Evolutionary conservation across 768 basidiomycete species (phyloP), one percentile per base, ranked within the genome.

Genomic region (Wakefieldia striispora): DNA sequence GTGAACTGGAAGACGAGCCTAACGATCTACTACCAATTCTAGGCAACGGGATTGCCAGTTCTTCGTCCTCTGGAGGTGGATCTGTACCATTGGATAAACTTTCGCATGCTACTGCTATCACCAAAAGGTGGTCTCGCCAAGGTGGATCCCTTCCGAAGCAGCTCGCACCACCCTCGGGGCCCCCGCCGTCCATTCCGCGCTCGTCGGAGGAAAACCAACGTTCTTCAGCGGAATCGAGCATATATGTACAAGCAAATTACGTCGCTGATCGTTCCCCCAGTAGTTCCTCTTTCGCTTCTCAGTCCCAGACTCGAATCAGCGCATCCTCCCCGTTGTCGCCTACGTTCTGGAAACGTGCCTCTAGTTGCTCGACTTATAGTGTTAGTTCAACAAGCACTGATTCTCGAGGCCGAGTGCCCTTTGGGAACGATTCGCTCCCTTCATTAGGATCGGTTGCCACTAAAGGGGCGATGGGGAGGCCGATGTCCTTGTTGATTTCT

Each of bases 141-240:
- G 72, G 74, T 13, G 31, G 59, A 60, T 23, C 62, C 71, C 53
- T 76, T 26, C 84, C 84, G 9, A 74, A 77, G 19, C 74, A 76
- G 40, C 62, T 74, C 42, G 78, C 78, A 5, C 83, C 84, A 10
- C 83, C 85, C 2, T 75, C 70, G 23, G 84, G 81, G 6, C 82
- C 84, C 14, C 69, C 80, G 24, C 81, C 83, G 4, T 75, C 77
- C 14, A 63, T 76, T 21, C 80, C 72, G 6, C 38, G 50, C 68
- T 45, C 56, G 23, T 40, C 54, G 16, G 64, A 62, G 19, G 31
- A 53, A 45, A 51, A 61, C 49, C 53, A 38, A 49, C 69, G 62
- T 24, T 24, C 40, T 20, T 62, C 65, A 14, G 51, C 63, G 24
- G 61, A 55, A 19, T 63, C 64, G 14, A 51, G 55, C 31, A 49